Evolutionary conservation across 148 eudicot genomes (phyloP), one percentile per base, ranked within the genome.

Genomic region (Persicaria tinctoria): DNA sequence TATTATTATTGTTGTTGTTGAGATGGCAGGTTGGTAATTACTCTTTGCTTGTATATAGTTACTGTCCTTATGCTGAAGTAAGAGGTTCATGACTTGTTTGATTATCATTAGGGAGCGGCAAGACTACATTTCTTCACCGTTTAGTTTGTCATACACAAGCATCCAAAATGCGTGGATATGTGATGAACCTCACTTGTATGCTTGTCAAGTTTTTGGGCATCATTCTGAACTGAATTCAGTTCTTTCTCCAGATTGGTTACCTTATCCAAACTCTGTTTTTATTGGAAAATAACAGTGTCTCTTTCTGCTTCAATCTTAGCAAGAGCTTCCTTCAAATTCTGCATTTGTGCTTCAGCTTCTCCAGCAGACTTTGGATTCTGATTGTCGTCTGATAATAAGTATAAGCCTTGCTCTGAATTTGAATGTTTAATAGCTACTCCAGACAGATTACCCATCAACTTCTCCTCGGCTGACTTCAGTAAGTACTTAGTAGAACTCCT

Each of bases 101-200:
- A 57, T 51, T 63, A 79, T 83, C 63, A 38, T 57, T 76, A 92
- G 98, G 98, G 74, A 92, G 98, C 75, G 98, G 98, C 48, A 94
- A 94, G 87, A 94, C 98, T 2, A 89, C 98, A 2, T 89, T 92
- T 74, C 84, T 94, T 78, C 89, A 88, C 75, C 87, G 91, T 46
- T 82, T 92, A 70, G 96, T 92, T 73, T 84, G 86, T 77, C 97
- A 94, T 78, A 86, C 93, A 8, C 89, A 85, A 78, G 89, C 88
- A 66, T 83, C 93, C 7, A 87, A 87, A 44, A 82, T 87, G 51
- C 85, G 91, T 20, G 91, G 96, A 41, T 94, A 94, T 85, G 97
- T 90, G 54, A 70, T 82, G 81, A 45, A 91, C 92, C 80, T 82
- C 78, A 60, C 82, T 66, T n/a, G 88, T 84, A 81, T 78, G 79